A percentile compares a stretch with the other conserved stretches of the same genome.
These are phyloP conservation scores for Beauveria australis DNA, from an alignment of 2,329 filamentous ascomycete species.

Conservation along the genomic window DNA sequence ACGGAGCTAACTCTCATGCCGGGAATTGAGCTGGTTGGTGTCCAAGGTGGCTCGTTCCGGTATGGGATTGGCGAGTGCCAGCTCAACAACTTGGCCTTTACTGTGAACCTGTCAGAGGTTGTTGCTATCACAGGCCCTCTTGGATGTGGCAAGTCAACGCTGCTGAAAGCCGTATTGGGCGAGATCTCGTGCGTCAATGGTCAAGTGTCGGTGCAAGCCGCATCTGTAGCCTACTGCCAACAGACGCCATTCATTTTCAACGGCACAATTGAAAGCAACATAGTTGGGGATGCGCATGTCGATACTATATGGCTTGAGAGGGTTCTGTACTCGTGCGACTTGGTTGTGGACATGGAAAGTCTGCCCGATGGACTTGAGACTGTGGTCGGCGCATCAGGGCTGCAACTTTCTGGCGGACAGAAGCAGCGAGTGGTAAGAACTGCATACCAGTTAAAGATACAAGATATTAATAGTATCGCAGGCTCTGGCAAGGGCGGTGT, in stretches of 20 bases:
- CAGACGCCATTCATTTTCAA: conserved; percentile 3
- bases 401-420: conserved; percentile 5
- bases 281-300: background rate
- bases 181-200: background rate
- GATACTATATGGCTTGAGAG: background rate
- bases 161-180: conserved; percentile 1
- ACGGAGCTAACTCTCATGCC: background rate
- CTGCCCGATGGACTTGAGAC: conserved; percentile 1
- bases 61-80: background rate
- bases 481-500: conserved; percentile 13
- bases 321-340: background rate
- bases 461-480: background rate
- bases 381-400: background rate
- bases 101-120: background rate
- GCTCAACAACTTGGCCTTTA: conserved; percentile 3
- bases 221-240: conserved; percentile 2
- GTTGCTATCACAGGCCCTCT: background rate
- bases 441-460: background rate
- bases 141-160: background rate
- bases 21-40: background rate
- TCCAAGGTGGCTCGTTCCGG: background rate
- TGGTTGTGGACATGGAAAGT: background rate
- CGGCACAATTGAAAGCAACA: background rate
- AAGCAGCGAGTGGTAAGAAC: conserved; percentile 3
- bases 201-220: background rate